phyloP scores from a whole-genome alignment of 108 stramenopile genomes.

The Craspedostauros australis region DNA sequence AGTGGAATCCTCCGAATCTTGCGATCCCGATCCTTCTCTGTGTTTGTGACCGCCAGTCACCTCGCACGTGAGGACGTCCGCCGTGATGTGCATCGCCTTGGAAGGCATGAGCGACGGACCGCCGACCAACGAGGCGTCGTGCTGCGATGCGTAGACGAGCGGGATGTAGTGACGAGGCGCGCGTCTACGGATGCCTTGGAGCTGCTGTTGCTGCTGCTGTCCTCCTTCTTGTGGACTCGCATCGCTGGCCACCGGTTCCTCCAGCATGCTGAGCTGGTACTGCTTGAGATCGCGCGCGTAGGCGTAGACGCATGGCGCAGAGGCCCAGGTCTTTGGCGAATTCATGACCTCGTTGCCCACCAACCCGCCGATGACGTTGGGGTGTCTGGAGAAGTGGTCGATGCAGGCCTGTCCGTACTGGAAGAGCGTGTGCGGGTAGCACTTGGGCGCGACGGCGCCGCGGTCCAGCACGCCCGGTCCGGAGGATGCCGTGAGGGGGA shows the following conservation, averaged over 20 bases:
- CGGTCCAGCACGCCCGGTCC: constrained; percentile 49
- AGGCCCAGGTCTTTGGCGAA: constrained; percentile 21
- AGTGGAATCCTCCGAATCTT: too few species aligned
- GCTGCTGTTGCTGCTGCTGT: constrained; percentile 1
- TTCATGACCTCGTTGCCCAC: constrained; percentile 75
- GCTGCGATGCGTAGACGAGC: constrained; percentile 53
- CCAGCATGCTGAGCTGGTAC: constrained; percentile 23
- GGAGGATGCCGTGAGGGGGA: constrained; percentile 36
- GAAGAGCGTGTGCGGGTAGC: constrained; percentile 35
- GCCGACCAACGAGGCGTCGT: constrained; percentile 31
- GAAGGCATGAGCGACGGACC: constrained; percentile 24
- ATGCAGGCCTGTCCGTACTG: constrained; percentile 32
- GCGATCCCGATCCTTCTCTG: too few species aligned
- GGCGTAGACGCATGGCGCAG: constrained; percentile 48
- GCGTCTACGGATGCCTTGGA: too few species aligned
- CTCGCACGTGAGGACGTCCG: constrained; percentile 42
- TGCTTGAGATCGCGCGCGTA: constrained; percentile 47
- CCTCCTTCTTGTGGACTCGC: too few species aligned
- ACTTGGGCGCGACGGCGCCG: constrained; percentile 28
- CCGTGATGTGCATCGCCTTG: constrained; percentile 31
- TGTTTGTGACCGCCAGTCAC: background rate
- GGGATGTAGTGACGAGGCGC: too few species aligned
- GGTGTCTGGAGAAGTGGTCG: constrained; percentile 20
- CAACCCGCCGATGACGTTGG: constrained; percentile 52
- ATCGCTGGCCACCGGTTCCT: too few species aligned